A percentile compares a stretch with the other conserved stretches of the same genome.
phyloP scores from a whole-genome alignment of 2,329 filamentous ascomycete species.

The Microcera coccophila region DNA sequence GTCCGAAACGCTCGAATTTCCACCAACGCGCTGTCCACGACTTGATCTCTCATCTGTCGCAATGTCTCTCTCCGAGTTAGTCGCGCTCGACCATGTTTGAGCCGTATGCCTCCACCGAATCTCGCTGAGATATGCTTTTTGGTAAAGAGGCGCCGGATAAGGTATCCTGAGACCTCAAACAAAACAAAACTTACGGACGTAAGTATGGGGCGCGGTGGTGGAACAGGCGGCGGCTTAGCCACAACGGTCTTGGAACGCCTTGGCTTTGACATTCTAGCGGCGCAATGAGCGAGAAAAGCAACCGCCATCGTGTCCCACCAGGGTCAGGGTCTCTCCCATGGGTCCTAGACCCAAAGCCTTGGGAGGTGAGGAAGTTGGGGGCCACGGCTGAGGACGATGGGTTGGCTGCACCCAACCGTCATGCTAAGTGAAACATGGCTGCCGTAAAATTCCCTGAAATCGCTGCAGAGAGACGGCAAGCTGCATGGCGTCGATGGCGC shows the following conservation, averaged over 20 bases:
- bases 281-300: neutral
- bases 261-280: slow-evolving; percentile 1
- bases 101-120: neutral
- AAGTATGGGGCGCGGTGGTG: neutral
- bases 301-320: slow-evolving; percentile 2
- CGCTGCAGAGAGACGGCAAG: slow-evolving; percentile 4
- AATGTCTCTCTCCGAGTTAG: no score
- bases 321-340: slow-evolving; percentile 7
- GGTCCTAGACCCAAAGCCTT: slow-evolving; percentile 3
- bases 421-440: slow-evolving; percentile 5
- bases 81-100: neutral
- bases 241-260: slow-evolving; percentile 6
- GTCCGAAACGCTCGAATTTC: neutral
- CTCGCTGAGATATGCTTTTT: neutral
- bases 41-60: neutral
- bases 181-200: neutral
- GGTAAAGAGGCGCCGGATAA: no score
- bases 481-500: slow-evolving; percentile 3
- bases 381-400: slow-evolving; percentile 5
- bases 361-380: no score
- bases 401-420: slow-evolving; percentile 2
- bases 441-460: slow-evolving; percentile 1
- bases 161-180: no score
- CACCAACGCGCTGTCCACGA: neutral
- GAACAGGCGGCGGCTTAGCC: neutral